Evolutionary conservation across 352 stramenopile species (phyloP).

Genomic region (Saprolegnia parasitica): DNA sequence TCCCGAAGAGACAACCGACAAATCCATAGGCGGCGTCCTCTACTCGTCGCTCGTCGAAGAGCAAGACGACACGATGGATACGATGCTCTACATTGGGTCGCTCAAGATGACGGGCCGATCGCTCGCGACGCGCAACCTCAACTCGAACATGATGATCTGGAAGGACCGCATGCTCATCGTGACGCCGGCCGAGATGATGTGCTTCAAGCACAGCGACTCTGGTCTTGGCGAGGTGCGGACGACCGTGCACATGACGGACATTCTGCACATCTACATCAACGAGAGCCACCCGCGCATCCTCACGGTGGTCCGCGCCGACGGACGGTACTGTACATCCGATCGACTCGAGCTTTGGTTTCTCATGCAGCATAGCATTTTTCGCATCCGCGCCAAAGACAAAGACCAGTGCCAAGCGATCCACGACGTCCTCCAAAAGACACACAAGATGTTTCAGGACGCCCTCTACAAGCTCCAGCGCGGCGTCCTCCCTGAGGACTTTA

Average conservation of each 20-base stretch:
- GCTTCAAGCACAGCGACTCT: slow-evolving; percentile 53
- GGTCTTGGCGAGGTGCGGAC: slow-evolving; percentile 62
- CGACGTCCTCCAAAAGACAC: slow-evolving; percentile 43
- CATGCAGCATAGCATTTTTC: slow-evolving; percentile 39
- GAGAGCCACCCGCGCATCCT: slow-evolving; percentile 66
- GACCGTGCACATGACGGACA: slow-evolving; percentile 69
- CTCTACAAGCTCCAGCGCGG: slow-evolving; percentile 65
- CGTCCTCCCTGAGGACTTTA: slow-evolving; percentile 57
- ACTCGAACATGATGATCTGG: slow-evolving; percentile 67
- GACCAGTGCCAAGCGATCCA: slow-evolving; percentile 65
- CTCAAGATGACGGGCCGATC: slow-evolving; percentile 72
- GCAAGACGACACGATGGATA: slow-evolving; percentile 73
- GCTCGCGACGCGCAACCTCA: slow-evolving; percentile 63
- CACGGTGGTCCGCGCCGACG: slow-evolving; percentile 66
- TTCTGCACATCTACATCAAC: slow-evolving; percentile 70
- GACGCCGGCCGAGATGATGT: slow-evolving; percentile 68
- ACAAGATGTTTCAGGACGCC: slow-evolving; percentile 65
- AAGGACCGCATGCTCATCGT: slow-evolving; percentile 77
- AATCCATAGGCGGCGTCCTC: slow-evolving; percentile 54
- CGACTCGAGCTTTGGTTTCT: no score
- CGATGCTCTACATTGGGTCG: slow-evolving; percentile 70
- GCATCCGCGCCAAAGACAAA: slow-evolving; percentile 55
- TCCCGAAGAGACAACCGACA: slow-evolving; percentile 19
- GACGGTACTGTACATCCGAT: slow-evolving; percentile 33
- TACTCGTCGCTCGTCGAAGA: slow-evolving; percentile 69